These are phyloP conservation scores for Lanmaoa pseudosensibilis DNA, from an alignment of 768 basidiomycete species.

Conservation along the genomic window DNA sequence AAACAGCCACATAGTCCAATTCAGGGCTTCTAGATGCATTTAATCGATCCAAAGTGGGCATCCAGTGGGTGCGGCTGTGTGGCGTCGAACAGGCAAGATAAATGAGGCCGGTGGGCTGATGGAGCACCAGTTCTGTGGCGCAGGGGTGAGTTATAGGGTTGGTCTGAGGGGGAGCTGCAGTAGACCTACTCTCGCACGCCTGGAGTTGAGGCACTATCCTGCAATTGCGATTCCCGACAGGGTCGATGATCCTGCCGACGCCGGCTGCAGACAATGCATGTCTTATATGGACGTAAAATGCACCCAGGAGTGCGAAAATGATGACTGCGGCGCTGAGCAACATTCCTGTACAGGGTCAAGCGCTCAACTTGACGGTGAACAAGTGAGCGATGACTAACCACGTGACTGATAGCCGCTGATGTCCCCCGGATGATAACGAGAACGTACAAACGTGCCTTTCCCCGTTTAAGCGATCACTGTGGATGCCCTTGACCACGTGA, in stretches of 20 bases:
- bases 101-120: slow-evolving; percentile 53
- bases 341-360: too few species aligned
- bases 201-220: slow-evolving; percentile 50
- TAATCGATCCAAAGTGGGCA: slow-evolving; percentile 41
- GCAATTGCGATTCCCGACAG: slow-evolving; percentile 52
- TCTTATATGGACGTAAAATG: slow-evolving; percentile 49
- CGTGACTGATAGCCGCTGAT: too few species aligned
- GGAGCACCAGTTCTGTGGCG: slow-evolving; percentile 54
- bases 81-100: slow-evolving; percentile 66
- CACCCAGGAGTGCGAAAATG: slow-evolving; percentile 42
- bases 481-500: too few species aligned
- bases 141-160: background rate
- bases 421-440: too few species aligned
- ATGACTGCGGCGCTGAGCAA: slow-evolving; percentile 20
- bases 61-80: slow-evolving; percentile 50
- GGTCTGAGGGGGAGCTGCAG: background rate
- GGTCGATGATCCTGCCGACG: slow-evolving; percentile 42
- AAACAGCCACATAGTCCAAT: slow-evolving; percentile 59
- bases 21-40: slow-evolving; percentile 40
- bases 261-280: slow-evolving; percentile 46
- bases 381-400: too few species aligned
- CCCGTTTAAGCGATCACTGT: too few species aligned
- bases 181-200: slow-evolving; percentile 64
- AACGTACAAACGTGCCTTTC: too few species aligned
- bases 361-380: too few species aligned